Conservation (phyloP, 2,329 filamentous ascomycete species). For the Alternaria sp. region DNA sequence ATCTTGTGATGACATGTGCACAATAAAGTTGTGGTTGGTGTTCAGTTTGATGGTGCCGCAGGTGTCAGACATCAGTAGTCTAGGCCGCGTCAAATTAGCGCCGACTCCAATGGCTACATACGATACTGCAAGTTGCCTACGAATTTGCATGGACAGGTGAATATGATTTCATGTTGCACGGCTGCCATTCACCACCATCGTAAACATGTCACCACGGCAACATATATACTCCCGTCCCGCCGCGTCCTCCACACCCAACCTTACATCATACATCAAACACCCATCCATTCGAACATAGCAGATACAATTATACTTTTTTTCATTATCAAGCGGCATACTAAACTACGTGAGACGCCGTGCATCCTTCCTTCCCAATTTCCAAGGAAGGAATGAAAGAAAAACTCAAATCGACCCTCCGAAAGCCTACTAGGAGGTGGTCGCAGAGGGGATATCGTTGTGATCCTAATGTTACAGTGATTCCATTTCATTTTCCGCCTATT, state of each 20-base stretch:
- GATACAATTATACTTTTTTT: constrained; percentile 20
- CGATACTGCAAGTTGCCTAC: no score
- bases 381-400: constrained; percentile 17
- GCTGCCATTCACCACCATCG: no score
- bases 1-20: neutral
- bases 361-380: constrained; percentile 18
- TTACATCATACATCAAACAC: neutral
- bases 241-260: neutral
- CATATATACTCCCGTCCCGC: neutral
- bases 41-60: neutral
- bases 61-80: neutral
- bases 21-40: neutral
- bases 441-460: constrained; percentile 34
- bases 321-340: constrained; percentile 30
- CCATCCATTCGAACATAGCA: rapidly evolving
- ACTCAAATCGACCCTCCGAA: constrained; percentile 24
- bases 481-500: constrained; percentile 26
- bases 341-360: constrained; percentile 30
- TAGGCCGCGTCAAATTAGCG: neutral
- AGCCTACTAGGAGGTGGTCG: constrained; percentile 26
- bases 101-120: neutral
- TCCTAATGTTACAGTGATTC: constrained; percentile 37
- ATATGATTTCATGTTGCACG: no score
- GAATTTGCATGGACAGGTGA: neutral
- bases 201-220: neutral